Base-by-base conservation (phyloP, 2,329 filamentous ascomycete species). In the Fusarium sp. region DNA sequence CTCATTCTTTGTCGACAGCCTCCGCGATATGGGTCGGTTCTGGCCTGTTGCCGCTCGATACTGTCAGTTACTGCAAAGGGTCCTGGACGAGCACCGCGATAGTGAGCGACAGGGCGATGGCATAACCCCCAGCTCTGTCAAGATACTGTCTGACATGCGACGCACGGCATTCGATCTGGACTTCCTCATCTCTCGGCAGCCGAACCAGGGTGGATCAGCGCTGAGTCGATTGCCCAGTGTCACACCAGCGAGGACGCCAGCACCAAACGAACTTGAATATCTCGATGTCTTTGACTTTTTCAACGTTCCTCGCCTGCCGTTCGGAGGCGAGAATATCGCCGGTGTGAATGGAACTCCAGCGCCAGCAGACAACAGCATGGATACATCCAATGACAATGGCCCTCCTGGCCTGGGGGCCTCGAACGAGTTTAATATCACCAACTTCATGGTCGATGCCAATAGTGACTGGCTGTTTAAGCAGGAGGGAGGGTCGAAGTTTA, bases 201-300 rank as follows among this genome's bases (percentile, higher is more conserved):
- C 94, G 2, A 86, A 84, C 61, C 87, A 87, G 70, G 74, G 85
- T 64, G 73, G 79, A 31, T 75, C 76, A 63, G 81, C 79, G 1
- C 81, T 83, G 16, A 88, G 86, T 62, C 84, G 88, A 4, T 76
- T 89, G 52, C 84, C 87, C 4, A 89, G 86, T 75, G 83, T 86
- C 25, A 92, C 91, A 1, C 90, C 91, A 2, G 88, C 89, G 2
- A 89, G 91, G 72, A 93, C 92, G 33, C 93, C 94, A 1, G 93
- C 91, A 11, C 90, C 93, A 2, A 94, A 97, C 75, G 95, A 97
- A 79, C 86, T 98, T 5, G 95, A 97, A 80, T 97, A 97, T 80
- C 86, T 98, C 4, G 95, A 98, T 77, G 94, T 98, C 0, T 98
- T 98, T 80, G 94, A 97, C 77, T 98, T 97, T 80, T 98, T 98